Evolutionary conservation across 1,284 basidiomycete genomes (phyloP).

Genomic region (Golubevia sp.): DNA sequence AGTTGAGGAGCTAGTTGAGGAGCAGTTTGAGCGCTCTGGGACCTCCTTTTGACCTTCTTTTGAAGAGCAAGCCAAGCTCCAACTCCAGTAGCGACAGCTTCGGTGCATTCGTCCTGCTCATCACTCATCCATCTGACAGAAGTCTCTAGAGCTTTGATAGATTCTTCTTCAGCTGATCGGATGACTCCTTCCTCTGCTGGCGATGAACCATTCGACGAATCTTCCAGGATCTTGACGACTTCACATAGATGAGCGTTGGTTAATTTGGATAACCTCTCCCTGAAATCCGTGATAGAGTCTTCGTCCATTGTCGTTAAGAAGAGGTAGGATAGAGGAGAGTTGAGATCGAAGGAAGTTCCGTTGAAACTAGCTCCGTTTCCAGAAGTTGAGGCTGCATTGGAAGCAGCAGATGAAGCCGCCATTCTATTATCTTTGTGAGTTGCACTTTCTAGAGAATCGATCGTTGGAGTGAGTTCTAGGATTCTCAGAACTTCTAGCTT

Average conservation of each 20-base stretch:
- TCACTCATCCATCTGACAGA: conserved; percentile 24
- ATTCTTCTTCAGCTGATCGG: not conserved
- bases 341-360: too few species aligned
- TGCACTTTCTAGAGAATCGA: conserved; percentile 54
- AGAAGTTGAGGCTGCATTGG: too few species aligned
- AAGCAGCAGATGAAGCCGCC: too few species aligned
- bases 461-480: conserved; percentile 78
- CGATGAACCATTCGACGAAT: conserved; percentile 57
- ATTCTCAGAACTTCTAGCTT: conserved; percentile 90
- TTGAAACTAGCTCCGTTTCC: too few species aligned
- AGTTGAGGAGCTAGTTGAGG: conserved; percentile 5
- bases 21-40: not conserved
- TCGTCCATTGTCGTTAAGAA: not conserved
- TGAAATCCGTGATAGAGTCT: conserved; percentile 75
- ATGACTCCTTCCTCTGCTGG: not conserved
- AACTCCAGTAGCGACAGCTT: conserved; percentile 45
- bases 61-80: conserved; percentile 43
- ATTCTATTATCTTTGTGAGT: too few species aligned
- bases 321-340: too few species aligned
- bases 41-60: conserved; percentile 39
- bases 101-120: conserved; percentile 65
- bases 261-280: conserved; percentile 84
- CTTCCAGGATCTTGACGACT: conserved; percentile 77
- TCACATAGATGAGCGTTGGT: conserved; percentile 84
- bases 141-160: not conserved